Base-by-base conservation (phyloP, 2,329 filamentous ascomycete genomes). In the Apiospora koreana region DNA sequence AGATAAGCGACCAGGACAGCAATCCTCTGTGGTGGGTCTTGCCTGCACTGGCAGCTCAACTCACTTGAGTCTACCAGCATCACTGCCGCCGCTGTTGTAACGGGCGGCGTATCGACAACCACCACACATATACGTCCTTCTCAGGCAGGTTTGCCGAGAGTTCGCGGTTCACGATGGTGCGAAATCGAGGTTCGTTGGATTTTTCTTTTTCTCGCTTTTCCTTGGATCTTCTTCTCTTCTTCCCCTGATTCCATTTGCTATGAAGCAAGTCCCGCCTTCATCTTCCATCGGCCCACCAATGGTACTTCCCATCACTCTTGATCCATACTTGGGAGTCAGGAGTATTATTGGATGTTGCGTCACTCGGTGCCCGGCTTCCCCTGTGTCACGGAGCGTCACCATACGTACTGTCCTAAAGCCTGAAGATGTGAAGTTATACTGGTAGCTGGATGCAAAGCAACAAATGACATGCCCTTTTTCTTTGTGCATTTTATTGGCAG, bases 141-240 rank as follows among this genome's bases (percentile, higher is more conserved):
- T 38, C 28, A 2, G 54, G 31, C 54, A n/a, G 54, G 54, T 38
- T n/a, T n/a, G 54, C 54, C 54, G 54, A 62, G 54, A 62, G 54
- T n/a, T 8, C 31, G 18, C 12, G n/a, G 45, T 48, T 54, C 43
- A 86, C 81, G 74, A 87, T 87, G 86, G 85, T 80, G 77, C 85
- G 86, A 76, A 87, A 85, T 85, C 83, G 86, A 81, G 86, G 86
- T 87, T 81, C 79, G 85, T 86, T 74, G 70, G 74, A 35, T 42
- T 18, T 70, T 71, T 72, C 65, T 72, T 69, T 67, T 75, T 8
- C 70, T 70, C 72, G 64, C 72, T 69, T 69, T 75, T 73, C 72
- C 71, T 73, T 69, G 65, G 65, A 65, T 69, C 67, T 50, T 71
- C 23, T 70, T 69, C 64, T 50, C 41, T 21, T 70, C 54, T 38